Conservation (phyloP, 2,329 filamentous ascomycete species). For the Fusarium nelsonii region DNA sequence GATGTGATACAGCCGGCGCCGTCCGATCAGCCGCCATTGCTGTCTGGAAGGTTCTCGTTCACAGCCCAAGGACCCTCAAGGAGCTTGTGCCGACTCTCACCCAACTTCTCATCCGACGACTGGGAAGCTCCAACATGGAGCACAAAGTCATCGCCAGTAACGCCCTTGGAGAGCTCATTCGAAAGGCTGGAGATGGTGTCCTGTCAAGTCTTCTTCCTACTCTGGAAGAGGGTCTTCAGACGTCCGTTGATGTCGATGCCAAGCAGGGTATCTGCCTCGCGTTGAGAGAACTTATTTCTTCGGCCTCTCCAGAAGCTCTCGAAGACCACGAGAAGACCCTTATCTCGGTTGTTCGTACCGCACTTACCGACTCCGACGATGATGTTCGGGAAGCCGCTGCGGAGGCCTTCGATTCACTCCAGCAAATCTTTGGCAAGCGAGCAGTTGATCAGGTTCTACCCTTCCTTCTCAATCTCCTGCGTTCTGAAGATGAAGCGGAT, state of each 20-base stretch:
- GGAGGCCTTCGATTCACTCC: constrained; percentile 95
- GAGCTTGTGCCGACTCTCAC: constrained; percentile 95
- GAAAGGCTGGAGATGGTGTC: constrained; percentile 95
- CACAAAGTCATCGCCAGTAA: constrained; percentile 99
- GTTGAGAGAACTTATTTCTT: constrained; percentile 90
- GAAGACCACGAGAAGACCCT: constrained; percentile 96
- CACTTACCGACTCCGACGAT: constrained; percentile 87
- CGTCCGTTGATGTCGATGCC: constrained; percentile 89
- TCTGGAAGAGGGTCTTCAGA: constrained; percentile 89
- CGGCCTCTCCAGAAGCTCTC: constrained; percentile 87
- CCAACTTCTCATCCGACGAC: constrained; percentile 91
- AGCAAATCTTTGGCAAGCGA: constrained; percentile 92
- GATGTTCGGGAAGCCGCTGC: constrained; percentile 96
- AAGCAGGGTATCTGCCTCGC: constrained; percentile 98
- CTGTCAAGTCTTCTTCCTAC: constrained; percentile 89
- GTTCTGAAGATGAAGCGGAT: constrained; percentile 86
- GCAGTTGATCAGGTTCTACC: constrained; percentile 96
- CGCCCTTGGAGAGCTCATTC: constrained; percentile 93
- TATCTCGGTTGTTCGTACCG: constrained; percentile 92
- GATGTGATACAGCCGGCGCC: constrained; percentile 93
- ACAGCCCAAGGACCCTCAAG: constrained; percentile 90
- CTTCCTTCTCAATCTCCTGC: constrained; percentile 88
- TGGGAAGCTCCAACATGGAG: constrained; percentile 97
- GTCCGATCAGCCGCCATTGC: constrained; percentile 90
- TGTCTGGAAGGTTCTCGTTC: constrained; percentile 97